phyloP scores from a whole-genome alignment of 768 basidiomycete species.

The Tylopilus felleus region DNA sequence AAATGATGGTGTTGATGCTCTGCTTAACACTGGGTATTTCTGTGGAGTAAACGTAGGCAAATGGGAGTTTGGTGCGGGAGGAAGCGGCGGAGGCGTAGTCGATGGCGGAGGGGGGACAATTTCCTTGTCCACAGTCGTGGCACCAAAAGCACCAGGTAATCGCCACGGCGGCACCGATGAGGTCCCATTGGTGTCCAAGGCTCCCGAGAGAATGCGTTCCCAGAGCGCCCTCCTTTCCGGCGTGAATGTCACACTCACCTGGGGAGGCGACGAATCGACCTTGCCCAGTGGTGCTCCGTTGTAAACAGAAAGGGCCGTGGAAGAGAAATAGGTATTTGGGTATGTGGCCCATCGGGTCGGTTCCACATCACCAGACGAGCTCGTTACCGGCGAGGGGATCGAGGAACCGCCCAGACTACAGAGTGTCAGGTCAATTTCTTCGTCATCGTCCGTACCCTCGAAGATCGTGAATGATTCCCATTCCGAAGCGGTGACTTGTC shows the following conservation, averaged over 20 bases:
- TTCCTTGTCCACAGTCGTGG: constrained; percentile 7
- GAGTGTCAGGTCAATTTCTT: constrained; percentile 31
- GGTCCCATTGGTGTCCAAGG: neutral
- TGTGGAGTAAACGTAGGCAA: neutral
- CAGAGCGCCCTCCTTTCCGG: constrained; percentile 40
- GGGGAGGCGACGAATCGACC: constrained; percentile 23
- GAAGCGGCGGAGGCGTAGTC: constrained; percentile 32
- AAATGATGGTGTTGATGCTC: neutral
- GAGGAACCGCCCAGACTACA: neutral
- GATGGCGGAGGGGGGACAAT: constrained; percentile 34
- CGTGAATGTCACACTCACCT: constrained; percentile 33
- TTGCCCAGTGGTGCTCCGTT: constrained; percentile 36
- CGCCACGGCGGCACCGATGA: constrained; percentile 21
- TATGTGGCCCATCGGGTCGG: constrained; percentile 59
- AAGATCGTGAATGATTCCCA: constrained; percentile 36
- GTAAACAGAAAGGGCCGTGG: constrained; percentile 51
- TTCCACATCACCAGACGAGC: constrained; percentile 1
- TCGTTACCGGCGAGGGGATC: constrained; percentile 2
- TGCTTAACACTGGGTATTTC: neutral
- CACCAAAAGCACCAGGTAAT: constrained; percentile 16
- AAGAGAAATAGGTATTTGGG: constrained; percentile 58
- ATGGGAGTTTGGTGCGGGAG: constrained; percentile 17
- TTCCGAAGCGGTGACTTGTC: neutral
- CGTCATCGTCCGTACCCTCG: constrained; percentile 35
- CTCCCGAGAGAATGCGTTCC: constrained; percentile 34